Evolutionary conservation across 176 grass and related monocot genomes (phyloP).

Genomic region (Phragmites australis): DNA sequence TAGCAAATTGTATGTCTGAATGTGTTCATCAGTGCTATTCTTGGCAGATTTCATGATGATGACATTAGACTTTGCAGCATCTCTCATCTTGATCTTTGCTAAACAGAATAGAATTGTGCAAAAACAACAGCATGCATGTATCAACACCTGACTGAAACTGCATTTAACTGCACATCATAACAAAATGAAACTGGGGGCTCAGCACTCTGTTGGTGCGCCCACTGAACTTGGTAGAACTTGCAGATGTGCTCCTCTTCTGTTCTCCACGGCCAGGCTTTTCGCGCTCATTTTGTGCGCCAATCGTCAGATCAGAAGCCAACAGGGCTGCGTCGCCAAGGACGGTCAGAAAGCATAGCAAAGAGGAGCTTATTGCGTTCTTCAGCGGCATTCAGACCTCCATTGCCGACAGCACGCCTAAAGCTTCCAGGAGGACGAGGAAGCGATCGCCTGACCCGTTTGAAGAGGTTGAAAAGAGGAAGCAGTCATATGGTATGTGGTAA

Average conservation of each 20-base stretch:
- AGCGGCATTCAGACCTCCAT: conserved; percentile 51
- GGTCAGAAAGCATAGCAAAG: conserved; percentile 46
- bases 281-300: conserved; percentile 1
- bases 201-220: background rate
- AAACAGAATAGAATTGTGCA: background rate
- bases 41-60: background rate
- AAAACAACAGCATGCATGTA: background rate
- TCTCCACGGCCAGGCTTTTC: background rate
- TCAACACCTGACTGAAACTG: background rate
- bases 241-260: conserved; percentile 33
- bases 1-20: background rate
- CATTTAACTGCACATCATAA: background rate
- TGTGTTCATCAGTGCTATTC: background rate
- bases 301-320: conserved; percentile 48
- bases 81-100: background rate
- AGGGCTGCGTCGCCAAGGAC: background rate
- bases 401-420: conserved; percentile 35
- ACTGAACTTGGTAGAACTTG: conserved; percentile 49
- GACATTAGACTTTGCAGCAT: background rate
- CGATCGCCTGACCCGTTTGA: conserved; percentile 23
- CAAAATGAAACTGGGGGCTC: background rate
- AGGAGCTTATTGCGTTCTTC: conserved; percentile 65
- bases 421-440: conserved; percentile 43
- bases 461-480: conserved; percentile 29
- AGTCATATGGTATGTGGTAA: conserved; percentile 33